Base-by-base conservation (phyloP, 495 filamentous ascomycete genomes). In the Aspergillus hancockii region DNA sequence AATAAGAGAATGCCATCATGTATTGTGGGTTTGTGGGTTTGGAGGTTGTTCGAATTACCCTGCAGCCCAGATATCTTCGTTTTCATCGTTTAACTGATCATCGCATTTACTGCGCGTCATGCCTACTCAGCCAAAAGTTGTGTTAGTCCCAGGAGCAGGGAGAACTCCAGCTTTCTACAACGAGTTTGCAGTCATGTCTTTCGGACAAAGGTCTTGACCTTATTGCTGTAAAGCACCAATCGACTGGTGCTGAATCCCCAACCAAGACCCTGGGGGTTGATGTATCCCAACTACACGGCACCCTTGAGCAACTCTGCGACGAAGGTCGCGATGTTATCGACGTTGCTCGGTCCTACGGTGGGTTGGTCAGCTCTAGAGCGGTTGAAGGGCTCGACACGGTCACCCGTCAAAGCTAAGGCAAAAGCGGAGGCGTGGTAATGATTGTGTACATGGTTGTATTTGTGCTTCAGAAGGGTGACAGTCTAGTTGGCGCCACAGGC, bases 111-210 rank as follows among this genome's bases (percentile, higher is more conserved):
- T 28, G 25, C 25, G 3, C 25, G 7, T 28, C n/a, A 66, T 66
- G 64, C 41, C 64, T 6, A n/a, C 67, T 16, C 75, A 75, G 54
- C 76, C 76, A 46, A 74, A 73, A 1, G 68, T 83, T 51, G 65
- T 83, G 49, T 67, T 83, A 56, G 65, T 78, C n/a, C 75, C 75
- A 0, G 82, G 78, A n/a, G 79, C 79, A 21, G 82, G 77, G 72
- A 59, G 75, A 51, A 69, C 55, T 1, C 74, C 78, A 4, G 28
- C 22, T 10, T 57, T 65, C 65, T 83, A 71, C 57, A 55, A 71
- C 49, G 45, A n/a, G 52, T 14, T 63, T 80, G 28, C 71, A 65
- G 16, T 49, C 68, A 4, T 58, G 61, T 22, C 74, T 85, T 6
- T 43, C 65, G 8, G 60, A 60, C 10, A 54, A 55, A 32, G 74